A percentile compares a stretch with the other conserved stretches of the same genome.
Evolutionary conservation across 768 basidiomycete genomes (phyloP).

Genomic region (Suillus paluster): DNA sequence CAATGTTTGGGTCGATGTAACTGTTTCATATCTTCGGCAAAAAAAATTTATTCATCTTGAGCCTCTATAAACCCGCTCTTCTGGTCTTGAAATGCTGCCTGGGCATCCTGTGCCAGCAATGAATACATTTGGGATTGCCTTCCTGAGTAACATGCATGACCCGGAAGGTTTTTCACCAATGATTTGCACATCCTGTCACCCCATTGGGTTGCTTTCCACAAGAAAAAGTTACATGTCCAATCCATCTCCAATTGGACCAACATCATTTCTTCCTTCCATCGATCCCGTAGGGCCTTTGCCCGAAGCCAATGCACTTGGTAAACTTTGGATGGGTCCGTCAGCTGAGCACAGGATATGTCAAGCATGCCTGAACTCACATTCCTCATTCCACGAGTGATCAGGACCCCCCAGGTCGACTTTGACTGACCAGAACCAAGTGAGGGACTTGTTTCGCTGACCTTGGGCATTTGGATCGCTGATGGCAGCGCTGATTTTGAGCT

Average conservation of each 20-base stretch:
- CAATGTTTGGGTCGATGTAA: no score
- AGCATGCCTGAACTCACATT: background rate
- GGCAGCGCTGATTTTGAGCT: constrained; percentile 7
- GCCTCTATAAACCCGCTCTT: background rate
- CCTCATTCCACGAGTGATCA: background rate
- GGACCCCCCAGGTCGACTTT: background rate
- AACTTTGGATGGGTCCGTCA: constrained; percentile 3
- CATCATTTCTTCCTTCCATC: constrained; percentile 9
- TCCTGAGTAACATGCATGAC: background rate
- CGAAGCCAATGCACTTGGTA: constrained; percentile 11
- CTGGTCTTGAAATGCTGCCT: background rate
- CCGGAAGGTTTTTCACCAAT: background rate
- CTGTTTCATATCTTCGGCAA: no score
- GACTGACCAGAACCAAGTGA: no score
- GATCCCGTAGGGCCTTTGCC: constrained; percentile 5
- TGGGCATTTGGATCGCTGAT: background rate
- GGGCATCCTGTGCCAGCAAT: background rate
- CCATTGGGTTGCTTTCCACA: background rate
- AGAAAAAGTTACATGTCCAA: background rate
- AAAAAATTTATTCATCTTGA: background rate
- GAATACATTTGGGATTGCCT: background rate
- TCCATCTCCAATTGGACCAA: background rate
- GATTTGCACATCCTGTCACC: background rate
- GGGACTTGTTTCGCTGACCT: no score
- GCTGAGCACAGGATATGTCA: background rate